These are phyloP conservation scores for Cryptococcus sp. DNA, from an alignment of 1,284 basidiomycete species.

Conservation along the genomic window DNA sequence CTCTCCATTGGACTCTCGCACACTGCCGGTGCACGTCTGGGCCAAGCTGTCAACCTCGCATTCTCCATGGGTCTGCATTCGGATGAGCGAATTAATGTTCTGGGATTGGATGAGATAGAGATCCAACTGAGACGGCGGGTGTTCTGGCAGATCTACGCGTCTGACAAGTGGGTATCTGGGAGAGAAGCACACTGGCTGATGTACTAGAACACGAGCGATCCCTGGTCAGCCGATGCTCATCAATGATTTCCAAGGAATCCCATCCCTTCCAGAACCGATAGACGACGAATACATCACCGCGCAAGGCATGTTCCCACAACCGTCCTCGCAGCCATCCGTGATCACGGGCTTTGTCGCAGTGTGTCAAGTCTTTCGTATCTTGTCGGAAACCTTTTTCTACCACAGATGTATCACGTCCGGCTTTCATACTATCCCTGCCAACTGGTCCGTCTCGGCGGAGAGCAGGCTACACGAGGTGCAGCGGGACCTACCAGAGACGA, in stretches of 20 bases:
- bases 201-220: slow-evolving; percentile 46
- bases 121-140: slow-evolving; percentile 48
- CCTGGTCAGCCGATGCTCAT: slow-evolving; percentile 51
- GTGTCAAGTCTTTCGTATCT: slow-evolving; percentile 45
- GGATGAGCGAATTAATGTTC: slow-evolving; percentile 41
- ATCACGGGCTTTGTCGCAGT: slow-evolving; percentile 51
- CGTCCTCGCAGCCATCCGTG: slow-evolving; percentile 38
- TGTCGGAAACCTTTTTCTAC: slow-evolving; percentile 52
- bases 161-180: slow-evolving; percentile 44
- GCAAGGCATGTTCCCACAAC: slow-evolving; percentile 52
- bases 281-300: slow-evolving; percentile 54
- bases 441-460: slow-evolving; percentile 35
- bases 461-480: slow-evolving; percentile 41
- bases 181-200: neutral
- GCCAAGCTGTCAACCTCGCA: slow-evolving; percentile 50
- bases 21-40: slow-evolving; percentile 47
- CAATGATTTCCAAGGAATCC: slow-evolving; percentile 53
- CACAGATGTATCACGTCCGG: slow-evolving; percentile 41
- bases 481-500: slow-evolving; percentile 35
- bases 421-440: slow-evolving; percentile 21
- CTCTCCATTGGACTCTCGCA: slow-evolving; percentile 47
- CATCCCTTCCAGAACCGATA: slow-evolving; percentile 45
- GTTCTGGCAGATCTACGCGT: slow-evolving; percentile 52
- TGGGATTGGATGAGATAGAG: slow-evolving; percentile 47
- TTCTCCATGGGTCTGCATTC: slow-evolving; percentile 50